Conservation (phyloP, 441 rosid genomes). For the Eutrema salsugineum region DNA sequence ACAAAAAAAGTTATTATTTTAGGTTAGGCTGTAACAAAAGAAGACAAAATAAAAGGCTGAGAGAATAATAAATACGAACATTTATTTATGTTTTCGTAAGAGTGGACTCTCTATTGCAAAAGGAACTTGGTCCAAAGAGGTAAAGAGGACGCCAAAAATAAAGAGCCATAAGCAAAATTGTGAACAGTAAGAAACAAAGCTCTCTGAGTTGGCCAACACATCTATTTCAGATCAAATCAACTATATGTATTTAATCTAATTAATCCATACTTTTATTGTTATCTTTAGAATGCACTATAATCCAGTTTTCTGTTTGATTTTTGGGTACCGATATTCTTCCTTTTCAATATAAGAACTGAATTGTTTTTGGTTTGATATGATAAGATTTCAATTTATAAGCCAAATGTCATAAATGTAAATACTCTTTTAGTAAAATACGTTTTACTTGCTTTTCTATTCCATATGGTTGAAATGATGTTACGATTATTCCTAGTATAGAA, state of each 20-base stretch:
- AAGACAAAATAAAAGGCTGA: conserved; percentile 2
- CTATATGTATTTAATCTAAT: neutral
- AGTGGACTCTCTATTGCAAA: neutral
- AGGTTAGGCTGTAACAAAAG: conserved; percentile 5
- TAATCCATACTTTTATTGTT: neutral
- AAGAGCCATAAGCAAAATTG: conserved; percentile 18
- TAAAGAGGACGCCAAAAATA: conserved; percentile 7
- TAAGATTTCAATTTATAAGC: neutral
- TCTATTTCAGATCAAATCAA: neutral
- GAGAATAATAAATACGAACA: conserved; percentile 4
- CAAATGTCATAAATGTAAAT: neutral
- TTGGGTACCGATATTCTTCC: neutral
- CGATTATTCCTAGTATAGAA: neutral
- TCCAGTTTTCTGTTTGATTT: neutral
- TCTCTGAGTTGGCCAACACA: conserved; percentile 4
- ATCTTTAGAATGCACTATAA: neutral
- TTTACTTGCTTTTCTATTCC: neutral
- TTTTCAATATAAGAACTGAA: neutral
- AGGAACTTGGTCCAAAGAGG: conserved; percentile 19
- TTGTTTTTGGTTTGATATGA: neutral
- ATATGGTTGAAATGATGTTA: neutral
- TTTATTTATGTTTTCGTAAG: conserved; percentile 1
- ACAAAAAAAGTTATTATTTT: neutral
- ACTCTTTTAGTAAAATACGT: neutral
- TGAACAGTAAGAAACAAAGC: conserved; percentile 16